Percentiles rank a stretch among this genome's conserved stretches.
Evolutionary conservation across 2,329 filamentous ascomycete genomes (phyloP).

Genomic region (Neonectria punicea): DNA sequence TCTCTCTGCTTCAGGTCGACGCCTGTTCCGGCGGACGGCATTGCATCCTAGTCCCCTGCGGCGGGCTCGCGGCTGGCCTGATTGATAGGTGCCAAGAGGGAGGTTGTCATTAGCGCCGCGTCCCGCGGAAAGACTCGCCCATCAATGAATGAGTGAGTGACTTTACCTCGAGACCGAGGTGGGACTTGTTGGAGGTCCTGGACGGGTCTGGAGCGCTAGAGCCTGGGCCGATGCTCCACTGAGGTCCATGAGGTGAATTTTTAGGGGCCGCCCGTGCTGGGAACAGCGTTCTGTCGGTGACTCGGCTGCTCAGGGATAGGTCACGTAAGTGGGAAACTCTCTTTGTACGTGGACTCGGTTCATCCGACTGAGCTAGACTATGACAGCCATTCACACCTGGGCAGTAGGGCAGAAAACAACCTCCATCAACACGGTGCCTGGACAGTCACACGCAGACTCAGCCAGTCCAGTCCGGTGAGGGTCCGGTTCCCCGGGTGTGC

Average conservation of each 20-base stretch:
- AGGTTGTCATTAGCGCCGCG: conserved; percentile 13
- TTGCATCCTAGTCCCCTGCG: conserved; percentile 31
- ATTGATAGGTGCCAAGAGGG: conserved; percentile 32
- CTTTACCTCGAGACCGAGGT: conserved; percentile 18
- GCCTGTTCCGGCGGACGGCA: conserved; percentile 20
- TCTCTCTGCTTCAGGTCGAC: conserved; percentile 16
- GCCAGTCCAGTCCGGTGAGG: neutral
- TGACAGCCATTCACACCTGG: too few relatives aligned
- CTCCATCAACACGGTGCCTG: neutral
- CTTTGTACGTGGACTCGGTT: neutral
- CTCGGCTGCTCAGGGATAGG: neutral
- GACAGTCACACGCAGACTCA: neutral
- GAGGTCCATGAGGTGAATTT: neutral
- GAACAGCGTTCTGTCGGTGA: conserved; percentile 9
- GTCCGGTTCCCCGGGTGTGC: neutral
- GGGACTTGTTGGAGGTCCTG: neutral
- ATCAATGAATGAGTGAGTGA: conserved; percentile 14
- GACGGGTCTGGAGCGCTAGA: conserved; percentile 1
- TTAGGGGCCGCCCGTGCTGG: conserved; percentile 4
- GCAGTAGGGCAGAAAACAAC: neutral
- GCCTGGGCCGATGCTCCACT: conserved; percentile 10
- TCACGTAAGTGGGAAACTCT: neutral
- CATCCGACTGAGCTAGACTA: too few relatives aligned
- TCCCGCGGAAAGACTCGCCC: conserved; percentile 18
- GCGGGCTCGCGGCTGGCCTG: conserved; percentile 7